phyloP scores from a whole-genome alignment of 1,284 basidiomycete genomes.

The Hymenochaete sp. region DNA sequence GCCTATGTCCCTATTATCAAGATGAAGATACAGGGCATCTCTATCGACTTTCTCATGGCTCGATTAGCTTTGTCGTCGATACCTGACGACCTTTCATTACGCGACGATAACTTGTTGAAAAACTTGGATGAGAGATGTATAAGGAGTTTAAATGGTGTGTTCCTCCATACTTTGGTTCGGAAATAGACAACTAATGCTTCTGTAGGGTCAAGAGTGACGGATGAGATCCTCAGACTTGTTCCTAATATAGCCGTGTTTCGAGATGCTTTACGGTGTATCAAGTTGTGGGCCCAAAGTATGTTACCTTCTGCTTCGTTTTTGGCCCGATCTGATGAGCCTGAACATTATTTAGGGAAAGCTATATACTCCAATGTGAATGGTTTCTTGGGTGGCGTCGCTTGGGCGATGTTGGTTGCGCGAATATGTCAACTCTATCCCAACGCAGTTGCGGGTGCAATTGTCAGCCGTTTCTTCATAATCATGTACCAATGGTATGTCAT shows the following conservation, averaged over 20 bases:
- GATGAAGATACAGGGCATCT: slow-evolving; percentile 85
- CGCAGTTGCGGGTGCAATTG: slow-evolving; percentile 88
- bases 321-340: slow-evolving; percentile 12
- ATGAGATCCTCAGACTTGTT: slow-evolving; percentile 92
- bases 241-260: slow-evolving; percentile 94
- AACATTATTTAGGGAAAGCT: slow-evolving; percentile 58
- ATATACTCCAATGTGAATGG: slow-evolving; percentile 99
- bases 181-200: slow-evolving; percentile 16
- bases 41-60: slow-evolving; percentile 93
- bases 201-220: slow-evolving; percentile 88
- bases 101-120: slow-evolving; percentile 86
- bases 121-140: slow-evolving; percentile 94
- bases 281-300: slow-evolving; percentile 94
- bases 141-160: slow-evolving; percentile 83
- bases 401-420: slow-evolving; percentile 96
- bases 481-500: slow-evolving; percentile 84
- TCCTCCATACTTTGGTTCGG: not conserved
- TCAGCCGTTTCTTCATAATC: slow-evolving; percentile 95
- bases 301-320: slow-evolving; percentile 19
- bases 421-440: slow-evolving; percentile 99
- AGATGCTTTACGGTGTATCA: slow-evolving; percentile 91
- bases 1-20: slow-evolving; percentile 96
- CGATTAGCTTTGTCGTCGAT: slow-evolving; percentile 76
- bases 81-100: slow-evolving; percentile 84
- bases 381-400: slow-evolving; percentile 96